phyloP scores from a whole-genome alignment of 1,284 basidiomycete genomes.

The Apiotrichum mycotoxinovorans region DNA sequence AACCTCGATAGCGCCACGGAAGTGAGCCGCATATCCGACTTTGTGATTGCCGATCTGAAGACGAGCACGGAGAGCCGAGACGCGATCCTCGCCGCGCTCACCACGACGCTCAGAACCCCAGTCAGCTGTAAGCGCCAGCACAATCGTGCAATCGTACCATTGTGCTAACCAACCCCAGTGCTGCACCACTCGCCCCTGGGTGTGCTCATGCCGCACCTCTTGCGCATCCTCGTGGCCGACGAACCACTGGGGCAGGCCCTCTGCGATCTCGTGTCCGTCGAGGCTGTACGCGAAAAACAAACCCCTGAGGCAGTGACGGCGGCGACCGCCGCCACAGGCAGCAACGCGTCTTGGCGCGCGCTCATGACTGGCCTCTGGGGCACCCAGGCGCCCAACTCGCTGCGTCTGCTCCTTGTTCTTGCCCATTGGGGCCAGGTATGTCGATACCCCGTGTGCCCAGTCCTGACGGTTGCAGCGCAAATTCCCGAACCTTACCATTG shows the following conservation, averaged over 20 bases:
- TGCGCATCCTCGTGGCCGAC: constrained; percentile 17
- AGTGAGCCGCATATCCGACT: constrained; percentile 26
- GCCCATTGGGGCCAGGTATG: constrained; percentile 24
- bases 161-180: constrained; percentile 14
- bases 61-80: constrained; percentile 5
- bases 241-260: background rate
- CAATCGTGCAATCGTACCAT: background rate
- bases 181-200: constrained; percentile 19
- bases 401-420: constrained; percentile 20
- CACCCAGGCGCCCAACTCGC: constrained; percentile 10
- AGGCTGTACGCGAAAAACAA: no score
- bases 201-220: constrained; percentile 22
- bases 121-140: background rate
- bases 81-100: background rate
- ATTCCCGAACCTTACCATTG: background rate
- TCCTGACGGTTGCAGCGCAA: constrained; percentile 2
- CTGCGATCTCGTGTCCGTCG: background rate
- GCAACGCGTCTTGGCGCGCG: background rate
- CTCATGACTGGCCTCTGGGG: constrained; percentile 19
- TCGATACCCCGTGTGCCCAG: no score
- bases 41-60: constrained; percentile 31
- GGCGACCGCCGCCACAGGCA: background rate
- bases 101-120: background rate
- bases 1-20: constrained; percentile 38
- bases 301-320: background rate